Evolutionary conservation across 1,284 basidiomycete genomes (phyloP), one percentile per base, ranked within the genome.

Genomic region (Cystobasidium pallidum): DNA sequence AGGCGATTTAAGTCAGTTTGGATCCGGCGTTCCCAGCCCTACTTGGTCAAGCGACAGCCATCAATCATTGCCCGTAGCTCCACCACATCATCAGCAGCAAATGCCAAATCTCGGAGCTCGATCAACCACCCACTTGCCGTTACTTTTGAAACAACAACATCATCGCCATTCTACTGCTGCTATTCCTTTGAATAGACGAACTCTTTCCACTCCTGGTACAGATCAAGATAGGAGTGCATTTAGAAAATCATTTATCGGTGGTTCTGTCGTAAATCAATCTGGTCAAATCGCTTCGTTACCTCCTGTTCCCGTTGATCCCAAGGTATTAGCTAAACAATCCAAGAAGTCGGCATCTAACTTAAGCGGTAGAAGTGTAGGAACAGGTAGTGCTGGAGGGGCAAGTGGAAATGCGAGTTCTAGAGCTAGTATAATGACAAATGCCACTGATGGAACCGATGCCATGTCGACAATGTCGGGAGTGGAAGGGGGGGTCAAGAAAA

Each of bases 261-360:
- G 62, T 34, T 30, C 24, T 36, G 62, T 64, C 11, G 39, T 64
- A 19, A 64, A 51, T 64, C 62, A 64, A 21, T 24, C n/a, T n/a
- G 15, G 19, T 49, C 39, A 39, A 2, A 45, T 13, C 30, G 26
- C 34, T 10, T 28, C 54, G 43, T 51, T 71, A 28, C 68, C 68
- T 3, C 68, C 68, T 39, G 61, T 71, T 32, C 68, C 68, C 24
- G 49, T 71, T 24, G 68, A 71, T 61, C 68, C 68, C 3, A 71
- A 71, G 39, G 36, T 71, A 28, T 49, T 64, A 30, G 68, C 68
- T 26, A 71, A 71, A 49, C 21, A 41, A 13, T 63, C 59, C 13
- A 71, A 64, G 36, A 30, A 26, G 10, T 28, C 68, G 39, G n/a
- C 26, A 32, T 32, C 21, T 11, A 49, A 45, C 45, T 15, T n/a